Percentiles rank a stretch among this genome's conserved stretches.
Evolutionary conservation across 2,329 filamentous ascomycete species (phyloP).

Genomic region (Beauveria sp.): DNA sequence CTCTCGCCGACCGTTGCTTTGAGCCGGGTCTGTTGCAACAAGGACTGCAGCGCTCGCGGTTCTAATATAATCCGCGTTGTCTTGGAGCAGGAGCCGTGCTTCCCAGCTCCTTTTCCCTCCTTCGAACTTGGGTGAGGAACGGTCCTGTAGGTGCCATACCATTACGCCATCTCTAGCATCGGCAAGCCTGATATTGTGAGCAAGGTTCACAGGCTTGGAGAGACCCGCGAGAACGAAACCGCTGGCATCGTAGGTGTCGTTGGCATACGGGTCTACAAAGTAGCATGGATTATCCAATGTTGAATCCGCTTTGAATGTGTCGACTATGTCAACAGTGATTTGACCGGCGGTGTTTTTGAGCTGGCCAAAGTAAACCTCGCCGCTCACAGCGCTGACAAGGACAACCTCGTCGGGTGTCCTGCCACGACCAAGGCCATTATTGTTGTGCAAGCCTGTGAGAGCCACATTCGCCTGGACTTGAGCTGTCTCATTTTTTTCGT

Average conservation of each 20-base stretch:
- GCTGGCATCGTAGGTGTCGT: slow-evolving; percentile 37
- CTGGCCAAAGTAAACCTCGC: slow-evolving; percentile 36
- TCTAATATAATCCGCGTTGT: slow-evolving; percentile 45
- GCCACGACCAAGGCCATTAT: slow-evolving; percentile 50
- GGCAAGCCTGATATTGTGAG: slow-evolving; percentile 21
- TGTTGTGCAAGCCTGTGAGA: slow-evolving; percentile 39
- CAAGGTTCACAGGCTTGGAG: slow-evolving; percentile 31
- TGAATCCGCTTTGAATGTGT: slow-evolving; percentile 36
- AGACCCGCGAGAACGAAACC: slow-evolving; percentile 47
- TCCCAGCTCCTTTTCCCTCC: slow-evolving; percentile 27
- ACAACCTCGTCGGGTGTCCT: slow-evolving; percentile 32
- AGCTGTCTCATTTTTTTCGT: slow-evolving; percentile 19
- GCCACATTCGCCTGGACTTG: slow-evolving; percentile 37
- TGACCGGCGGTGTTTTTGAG: slow-evolving; percentile 16
- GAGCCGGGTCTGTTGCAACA: slow-evolving; percentile 41
- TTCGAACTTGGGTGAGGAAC: slow-evolving; percentile 9
- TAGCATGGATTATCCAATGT: slow-evolving; percentile 51
- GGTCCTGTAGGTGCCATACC: slow-evolving; percentile 34
- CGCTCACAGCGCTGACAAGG: slow-evolving; percentile 36
- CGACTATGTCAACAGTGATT: slow-evolving; percentile 25
- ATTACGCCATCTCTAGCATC: slow-evolving; percentile 34
- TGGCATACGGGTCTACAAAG: slow-evolving; percentile 46
- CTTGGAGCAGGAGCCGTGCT: slow-evolving; percentile 45
- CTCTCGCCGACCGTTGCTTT: slow-evolving; percentile 34
- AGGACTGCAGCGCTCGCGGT: slow-evolving; percentile 44